A percentile compares a stretch with the other conserved stretches of the same genome.
These are phyloP conservation scores for Colletotrichum falcatum DNA, from an alignment of 2,329 filamentous ascomycete species.

Conservation along the genomic window DNA sequence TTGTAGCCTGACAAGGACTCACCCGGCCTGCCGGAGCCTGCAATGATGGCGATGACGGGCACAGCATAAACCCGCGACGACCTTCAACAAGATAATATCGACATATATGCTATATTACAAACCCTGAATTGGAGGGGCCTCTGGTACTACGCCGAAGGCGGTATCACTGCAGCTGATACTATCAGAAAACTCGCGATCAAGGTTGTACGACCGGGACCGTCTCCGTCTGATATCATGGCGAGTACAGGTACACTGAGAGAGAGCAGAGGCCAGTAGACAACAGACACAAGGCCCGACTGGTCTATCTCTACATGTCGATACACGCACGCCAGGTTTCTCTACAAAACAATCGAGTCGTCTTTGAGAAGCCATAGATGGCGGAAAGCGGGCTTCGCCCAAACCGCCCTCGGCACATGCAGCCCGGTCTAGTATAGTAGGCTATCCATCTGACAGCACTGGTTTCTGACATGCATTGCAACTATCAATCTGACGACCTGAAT, in stretches of 20 bases:
- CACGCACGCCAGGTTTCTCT: not conserved
- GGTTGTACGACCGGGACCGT: not conserved
- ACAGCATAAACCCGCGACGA: not conserved
- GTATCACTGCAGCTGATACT: not conserved
- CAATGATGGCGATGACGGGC: no score
- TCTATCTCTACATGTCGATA: not conserved
- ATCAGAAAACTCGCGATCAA: not conserved
- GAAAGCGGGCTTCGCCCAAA: no score
- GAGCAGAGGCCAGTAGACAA: not conserved
- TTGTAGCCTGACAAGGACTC: no score
- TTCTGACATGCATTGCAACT: not conserved
- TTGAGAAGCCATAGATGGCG: not conserved
- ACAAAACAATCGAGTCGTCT: not conserved
- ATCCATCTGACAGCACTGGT: no score
- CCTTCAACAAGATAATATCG: not conserved
- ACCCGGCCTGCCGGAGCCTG: not conserved
- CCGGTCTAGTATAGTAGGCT: no score
- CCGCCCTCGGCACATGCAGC: not conserved
- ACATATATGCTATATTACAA: not conserved
- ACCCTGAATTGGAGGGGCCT: not conserved
- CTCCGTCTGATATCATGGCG: no score
- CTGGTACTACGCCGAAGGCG: not conserved
- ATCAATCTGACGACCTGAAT: not conserved
- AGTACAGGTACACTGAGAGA: not conserved
- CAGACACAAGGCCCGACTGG: not conserved